Evolutionary conservation across 768 basidiomycete genomes (phyloP), one percentile per base, ranked within the genome.

Genomic region (Amanita polypyramis): DNA sequence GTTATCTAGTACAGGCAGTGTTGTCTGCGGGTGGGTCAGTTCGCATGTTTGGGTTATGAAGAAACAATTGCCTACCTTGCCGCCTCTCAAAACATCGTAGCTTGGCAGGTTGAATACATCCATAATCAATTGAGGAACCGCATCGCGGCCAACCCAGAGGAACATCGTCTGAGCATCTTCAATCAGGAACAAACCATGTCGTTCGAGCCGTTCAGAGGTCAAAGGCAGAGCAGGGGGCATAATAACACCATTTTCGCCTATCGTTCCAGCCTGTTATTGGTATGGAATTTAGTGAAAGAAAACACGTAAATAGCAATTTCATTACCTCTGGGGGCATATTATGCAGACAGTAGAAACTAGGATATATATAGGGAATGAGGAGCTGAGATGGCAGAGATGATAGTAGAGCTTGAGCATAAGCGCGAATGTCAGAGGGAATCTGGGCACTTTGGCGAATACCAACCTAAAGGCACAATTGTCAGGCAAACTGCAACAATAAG

Each of bases 151-250:
- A 43, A 99, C 80, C 85, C 91, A 98, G 41, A 98, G 73, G 80
- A 99, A 98, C 60, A 99, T 89, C 17, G 88, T 94, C 65, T 98
- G 96, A 1, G 88, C 89, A 62, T 98, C 95, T 64, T 98, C 96
- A 55, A 99, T 96, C 53, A 99, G 66, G 79, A 85, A 97, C 47
- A 99, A 72, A 50, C 96, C 96, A 57, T 98, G 93, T 43, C 94
- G 74, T 65, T 97, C 94, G 45, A 99, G 71, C 33, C 92, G 76
- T 65, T 98, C 95, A n/a, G 90, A 92, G 1, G 93, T 94, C 50
- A 93, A 77, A 20, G 95, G 94, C 4, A 96, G 70, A 3, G 89
- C 76, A 1, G 83, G 80, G 1, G 96, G 96, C 62, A 98, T 70
- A 53, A 94, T 79, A 27, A 96, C 74, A 46, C 96, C 95, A 4